Conservation (phyloP, 495 filamentous ascomycete species). For the Lineolata rhizophorae region DNA sequence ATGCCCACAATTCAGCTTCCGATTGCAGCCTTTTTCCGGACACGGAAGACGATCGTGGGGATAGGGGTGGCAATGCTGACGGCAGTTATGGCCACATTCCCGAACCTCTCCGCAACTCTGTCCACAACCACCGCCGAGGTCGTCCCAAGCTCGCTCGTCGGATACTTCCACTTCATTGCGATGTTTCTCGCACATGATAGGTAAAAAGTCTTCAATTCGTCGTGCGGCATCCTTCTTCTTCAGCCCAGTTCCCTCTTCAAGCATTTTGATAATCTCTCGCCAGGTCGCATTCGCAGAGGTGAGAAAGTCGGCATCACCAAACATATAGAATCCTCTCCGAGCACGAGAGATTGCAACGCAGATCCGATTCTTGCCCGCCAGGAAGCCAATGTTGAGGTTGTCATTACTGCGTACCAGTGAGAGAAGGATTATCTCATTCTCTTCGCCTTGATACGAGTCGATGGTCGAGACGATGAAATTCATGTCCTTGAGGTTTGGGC, state of each 20-base stretch:
- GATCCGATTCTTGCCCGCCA: slow-evolving; percentile 52
- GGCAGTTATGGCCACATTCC: too few species aligned
- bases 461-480: slow-evolving; percentile 59
- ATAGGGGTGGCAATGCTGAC: too few species aligned
- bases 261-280: slow-evolving; percentile 17
- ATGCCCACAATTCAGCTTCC: too few species aligned
- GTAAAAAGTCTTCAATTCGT: too few species aligned
- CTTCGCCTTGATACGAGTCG: slow-evolving; percentile 87
- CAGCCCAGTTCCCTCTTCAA: slow-evolving; percentile 9
- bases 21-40: too few species aligned
- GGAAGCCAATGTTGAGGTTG: slow-evolving; percentile 38
- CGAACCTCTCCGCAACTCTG: too few species aligned
- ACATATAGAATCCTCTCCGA: slow-evolving; percentile 66
- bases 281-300: slow-evolving; percentile 17
- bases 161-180: too few species aligned
- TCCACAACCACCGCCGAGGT: too few species aligned
- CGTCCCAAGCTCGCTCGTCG: too few species aligned
- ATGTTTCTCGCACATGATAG: too few species aligned
- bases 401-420: slow-evolving; percentile 62
- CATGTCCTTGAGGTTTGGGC: slow-evolving; percentile 28
- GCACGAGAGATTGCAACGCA: slow-evolving; percentile 83
- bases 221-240: slow-evolving; percentile 5
- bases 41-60: too few species aligned
- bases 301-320: slow-evolving; percentile 50
- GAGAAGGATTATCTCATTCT: slow-evolving; percentile 69